Evolutionary conservation across 2,329 filamentous ascomycete genomes (phyloP).

Genomic region (Periconia macrospinosa): DNA sequence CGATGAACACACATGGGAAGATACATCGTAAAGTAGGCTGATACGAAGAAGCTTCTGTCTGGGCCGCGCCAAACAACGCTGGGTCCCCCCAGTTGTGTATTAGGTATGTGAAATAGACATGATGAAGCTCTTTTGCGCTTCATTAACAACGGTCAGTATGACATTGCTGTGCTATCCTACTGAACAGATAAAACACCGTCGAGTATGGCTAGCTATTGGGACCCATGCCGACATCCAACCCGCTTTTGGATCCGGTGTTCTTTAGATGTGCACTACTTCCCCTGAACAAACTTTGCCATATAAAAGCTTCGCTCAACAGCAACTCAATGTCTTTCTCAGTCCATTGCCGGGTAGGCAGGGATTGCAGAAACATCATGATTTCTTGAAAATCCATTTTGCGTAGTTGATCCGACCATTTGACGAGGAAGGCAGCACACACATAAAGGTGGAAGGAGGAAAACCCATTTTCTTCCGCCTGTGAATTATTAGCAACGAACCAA

Average conservation of each 20-base stretch:
- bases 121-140: neutral
- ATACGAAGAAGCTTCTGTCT: no score
- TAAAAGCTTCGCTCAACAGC: conserved; percentile 92
- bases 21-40: no score
- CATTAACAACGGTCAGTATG: neutral
- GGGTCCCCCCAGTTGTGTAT: no score
- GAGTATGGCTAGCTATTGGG: conserved; percentile 23
- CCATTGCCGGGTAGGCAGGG: conserved; percentile 89
- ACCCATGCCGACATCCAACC: conserved; percentile 42
- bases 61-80: no score
- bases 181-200: neutral
- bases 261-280: conserved; percentile 86
- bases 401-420: conserved; percentile 96
- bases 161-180: conserved; percentile 6
- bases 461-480: conserved; percentile 92
- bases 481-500: conserved; percentile 12
- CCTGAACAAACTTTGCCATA: conserved; percentile 97
- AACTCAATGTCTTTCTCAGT: conserved; percentile 98
- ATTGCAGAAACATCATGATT: conserved; percentile 99
- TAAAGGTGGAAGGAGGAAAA: conserved; percentile 99
- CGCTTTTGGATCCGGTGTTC: conserved; percentile 37
- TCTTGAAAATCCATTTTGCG: conserved; percentile 98
- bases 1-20: no score
- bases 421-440: conserved; percentile 94
- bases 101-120: no score